These are phyloP conservation scores for Mycena filopes DNA, from an alignment of 768 basidiomycete species.

Conservation along the genomic window DNA sequence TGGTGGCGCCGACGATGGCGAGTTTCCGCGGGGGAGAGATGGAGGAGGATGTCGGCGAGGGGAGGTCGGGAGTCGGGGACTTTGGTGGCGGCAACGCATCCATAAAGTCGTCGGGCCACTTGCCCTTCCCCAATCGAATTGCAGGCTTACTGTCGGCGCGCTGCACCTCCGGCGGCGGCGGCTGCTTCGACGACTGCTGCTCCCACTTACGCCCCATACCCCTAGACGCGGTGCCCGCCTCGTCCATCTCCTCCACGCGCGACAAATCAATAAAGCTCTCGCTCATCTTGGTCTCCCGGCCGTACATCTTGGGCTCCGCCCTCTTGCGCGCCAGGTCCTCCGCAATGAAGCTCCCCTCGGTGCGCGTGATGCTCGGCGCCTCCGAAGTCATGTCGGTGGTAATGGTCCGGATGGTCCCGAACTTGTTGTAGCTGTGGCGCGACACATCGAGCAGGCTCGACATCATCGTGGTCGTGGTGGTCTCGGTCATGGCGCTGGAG, in stretches of 20 bases:
- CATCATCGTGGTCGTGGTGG: slow-evolving; percentile 57
- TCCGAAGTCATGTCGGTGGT: slow-evolving; percentile 87
- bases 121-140: slow-evolving; percentile 78
- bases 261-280: slow-evolving; percentile 48
- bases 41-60: slow-evolving; percentile 48
- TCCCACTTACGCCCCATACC: slow-evolving; percentile 37
- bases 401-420: slow-evolving; percentile 83
- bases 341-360: slow-evolving; percentile 71
- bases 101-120: slow-evolving; percentile 87
- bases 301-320: slow-evolving; percentile 40
- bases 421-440: slow-evolving; percentile 64
- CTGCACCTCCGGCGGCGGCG: slow-evolving; percentile 33
- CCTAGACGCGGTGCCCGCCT: slow-evolving; percentile 37
- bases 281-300: slow-evolving; percentile 71
- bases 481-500: slow-evolving; percentile 64
- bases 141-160: slow-evolving; percentile 47
- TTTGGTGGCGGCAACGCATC: slow-evolving; percentile 59
- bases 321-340: slow-evolving; percentile 60
- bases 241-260: slow-evolving; percentile 35
- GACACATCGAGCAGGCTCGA: slow-evolving; percentile 73
- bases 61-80: slow-evolving; percentile 39
- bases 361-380: slow-evolving; percentile 68
- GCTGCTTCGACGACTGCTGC: slow-evolving; percentile 25
- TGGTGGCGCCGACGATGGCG: slow-evolving; percentile 59
- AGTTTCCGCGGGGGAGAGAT: slow-evolving; percentile 64